Base-by-base conservation (phyloP, 768 basidiomycete genomes). In the Cystofilobasidium capitatum region DNA sequence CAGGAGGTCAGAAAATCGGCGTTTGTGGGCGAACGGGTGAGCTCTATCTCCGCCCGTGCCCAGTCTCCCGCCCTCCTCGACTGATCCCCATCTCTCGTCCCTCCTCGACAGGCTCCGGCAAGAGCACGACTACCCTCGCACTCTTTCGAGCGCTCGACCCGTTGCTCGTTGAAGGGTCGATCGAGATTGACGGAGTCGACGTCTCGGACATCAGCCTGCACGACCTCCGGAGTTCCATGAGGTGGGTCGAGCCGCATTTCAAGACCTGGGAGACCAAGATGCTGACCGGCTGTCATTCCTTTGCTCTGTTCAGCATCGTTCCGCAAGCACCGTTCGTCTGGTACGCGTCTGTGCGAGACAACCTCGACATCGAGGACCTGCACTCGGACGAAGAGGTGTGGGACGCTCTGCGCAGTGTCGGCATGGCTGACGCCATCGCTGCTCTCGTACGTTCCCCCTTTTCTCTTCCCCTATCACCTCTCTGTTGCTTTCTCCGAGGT, bases 91-190 rank as follows among this genome's bases (percentile, higher is more conserved):
- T 45, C 10, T 10, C 9, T 45, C 22, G 42, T 17, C 16, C 13
- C 1, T 35, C 20, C 49, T 54, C 51, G 24, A 71, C 60, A 35
- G 73, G 73, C 2, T 71, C 71, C 7, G 73, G 73, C n/a, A 73
- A 73, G 35, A 70, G 69, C 24, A 64, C 73, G 17, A 62, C 72
- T 5, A 36, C 72, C 26, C 66, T 69, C 8, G 71, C 69, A 1
- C 67, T 73, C n/a, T 73, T 71, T 64, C 47, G 73, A 40, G 58
- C 71, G 42, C 69, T 72, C 20, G 70, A 70, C 22, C n/a, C 37
- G 14, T 58, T 70, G 9, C 62, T 66, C 47, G 65, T 55, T 17
- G 22, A 55, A 3, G 69, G 70, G 1, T 22, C 17, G 16, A 64
- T 73, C n/a, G 42, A 35, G 16, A 62, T 73, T 29, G 73, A 73